Evolutionary conservation across 805 yeast genomes (phyloP), one percentile per base, ranked within the genome.

Genomic region (Suhomyces prunicola): DNA sequence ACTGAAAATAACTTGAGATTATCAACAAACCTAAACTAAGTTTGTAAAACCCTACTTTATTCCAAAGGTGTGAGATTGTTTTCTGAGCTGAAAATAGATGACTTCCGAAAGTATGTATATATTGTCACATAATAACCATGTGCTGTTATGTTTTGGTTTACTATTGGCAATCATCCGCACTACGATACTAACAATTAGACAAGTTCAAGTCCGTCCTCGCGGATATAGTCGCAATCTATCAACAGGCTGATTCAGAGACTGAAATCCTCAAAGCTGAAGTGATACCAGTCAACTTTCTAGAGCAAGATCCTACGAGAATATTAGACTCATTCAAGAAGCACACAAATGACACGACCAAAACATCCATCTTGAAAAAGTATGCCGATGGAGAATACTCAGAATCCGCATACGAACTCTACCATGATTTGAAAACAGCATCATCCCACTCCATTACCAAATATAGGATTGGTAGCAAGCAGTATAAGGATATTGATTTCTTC

Each of bases 401-500:
- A 15, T 70, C 79, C 0, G 72, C 86, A 6, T 87, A 85, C 60
- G 71, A 72, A 44, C 61, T 88, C 10, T 87, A 75, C 60, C 93
- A 88, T 61, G 96, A 88, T 65, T 63, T 88, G 45, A 85, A 79
- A 54, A 68, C 85, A 15, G 81, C 85, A 0, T 71, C 84, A 36
- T 75, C 81, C 10, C 61, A 75, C n/a, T 67, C 74, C 35, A 74
- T 87, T 24, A 70, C 76, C 44, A 70, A 76, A 40, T 71, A 77
- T 52, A 76, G 77, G 22, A 72, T 81, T 17, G 87, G 87, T 1
- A 65, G 81, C 1, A 61, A 68, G 4, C 65, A 67, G 3, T 87
- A 88, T 58, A 67, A 69, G 15, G 70, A 77, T 54, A 75, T 85
- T 47, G 93, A 88, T 62, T 76, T 75, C 46, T 86, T 85, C 61